Evolutionary conservation across 805 yeast species (phyloP).

Genomic region (Sugiyamaella floridensis): DNA sequence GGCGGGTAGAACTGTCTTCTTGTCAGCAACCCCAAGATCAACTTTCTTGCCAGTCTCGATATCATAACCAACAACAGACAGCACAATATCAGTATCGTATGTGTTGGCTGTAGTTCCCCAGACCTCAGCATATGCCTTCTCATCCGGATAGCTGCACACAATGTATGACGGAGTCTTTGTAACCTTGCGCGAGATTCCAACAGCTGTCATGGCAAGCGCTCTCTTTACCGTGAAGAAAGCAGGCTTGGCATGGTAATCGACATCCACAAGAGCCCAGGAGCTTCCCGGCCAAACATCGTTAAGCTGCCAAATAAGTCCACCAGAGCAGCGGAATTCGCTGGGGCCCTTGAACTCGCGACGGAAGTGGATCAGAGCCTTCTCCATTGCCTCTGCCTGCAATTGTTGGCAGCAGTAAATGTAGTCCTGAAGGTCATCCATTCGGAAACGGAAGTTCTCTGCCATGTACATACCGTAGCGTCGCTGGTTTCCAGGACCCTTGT

Average conservation of each 20-base stretch:
- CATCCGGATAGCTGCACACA: background rate
- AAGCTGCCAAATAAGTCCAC: conserved; percentile 47
- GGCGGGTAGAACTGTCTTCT: background rate
- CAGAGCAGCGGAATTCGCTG: conserved; percentile 35
- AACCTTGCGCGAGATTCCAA: conserved; percentile 30
- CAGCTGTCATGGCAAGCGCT: conserved; percentile 28
- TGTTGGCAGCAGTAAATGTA: conserved; percentile 46
- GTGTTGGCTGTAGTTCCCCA: background rate
- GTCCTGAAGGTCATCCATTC: conserved; percentile 24
- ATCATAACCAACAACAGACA: background rate
- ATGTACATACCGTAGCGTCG: conserved; percentile 40
- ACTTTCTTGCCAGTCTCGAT: conserved; percentile 2
- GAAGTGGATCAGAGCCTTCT: conserved; percentile 39
- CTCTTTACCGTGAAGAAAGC: conserved; percentile 42
- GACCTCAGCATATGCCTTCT: conserved; percentile 1
- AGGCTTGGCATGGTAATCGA: conserved; percentile 36
- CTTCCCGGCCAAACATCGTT: conserved; percentile 48
- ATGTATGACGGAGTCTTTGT: conserved; percentile 1
- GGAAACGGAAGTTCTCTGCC: conserved; percentile 33
- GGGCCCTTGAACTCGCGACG: conserved; percentile 38
- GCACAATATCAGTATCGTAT: background rate
- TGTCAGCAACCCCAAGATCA: background rate
- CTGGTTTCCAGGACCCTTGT: conserved; percentile 42
- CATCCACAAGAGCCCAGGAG: conserved; percentile 44
- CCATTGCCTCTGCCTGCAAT: conserved; percentile 44